Evolutionary conservation across 2,329 filamentous ascomycete genomes (phyloP).

Genomic region (Pseudogymnoascus sp.): DNA sequence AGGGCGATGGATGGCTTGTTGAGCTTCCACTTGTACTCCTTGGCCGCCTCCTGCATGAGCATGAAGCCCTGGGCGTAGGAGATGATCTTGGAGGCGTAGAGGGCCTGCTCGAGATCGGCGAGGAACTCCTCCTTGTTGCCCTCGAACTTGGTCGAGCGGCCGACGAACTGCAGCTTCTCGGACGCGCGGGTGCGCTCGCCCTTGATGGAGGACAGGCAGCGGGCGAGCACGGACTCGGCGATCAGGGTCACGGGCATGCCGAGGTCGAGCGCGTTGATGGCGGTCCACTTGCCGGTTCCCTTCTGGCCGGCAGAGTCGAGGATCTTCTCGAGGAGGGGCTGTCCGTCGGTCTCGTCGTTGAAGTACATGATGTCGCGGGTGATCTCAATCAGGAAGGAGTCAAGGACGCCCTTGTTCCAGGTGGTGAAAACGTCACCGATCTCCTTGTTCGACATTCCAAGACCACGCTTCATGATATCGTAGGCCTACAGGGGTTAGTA

Average conservation of each 20-base stretch:
- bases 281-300: constrained; percentile 99
- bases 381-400: constrained; percentile 99
- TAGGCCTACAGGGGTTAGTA: constrained; percentile 60
- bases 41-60: constrained; percentile 98
- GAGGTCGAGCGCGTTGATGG: constrained; percentile 96
- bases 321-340: constrained; percentile 94
- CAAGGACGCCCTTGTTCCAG: constrained; percentile 98
- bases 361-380: constrained; percentile 97
- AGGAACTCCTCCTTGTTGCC: constrained; percentile 92
- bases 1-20: constrained; percentile 99
- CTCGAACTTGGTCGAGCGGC: constrained; percentile 71
- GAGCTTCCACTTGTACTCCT: constrained; percentile 95
- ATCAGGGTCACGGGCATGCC: constrained; percentile 98
- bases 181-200: constrained; percentile 80
- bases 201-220: constrained; percentile 93
- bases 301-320: constrained; percentile 98
- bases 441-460: constrained; percentile 83
- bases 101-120: constrained; percentile 93
- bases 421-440: constrained; percentile 89
- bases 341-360: constrained; percentile 82
- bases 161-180: constrained; percentile 63
- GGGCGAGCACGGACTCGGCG: constrained; percentile 90
- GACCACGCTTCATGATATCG: constrained; percentile 98
- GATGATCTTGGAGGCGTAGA: constrained; percentile 99
- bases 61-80: constrained; percentile 99